Conservation (phyloP, 2,329 filamentous ascomycete species). For the Botrytis fabae region DNA sequence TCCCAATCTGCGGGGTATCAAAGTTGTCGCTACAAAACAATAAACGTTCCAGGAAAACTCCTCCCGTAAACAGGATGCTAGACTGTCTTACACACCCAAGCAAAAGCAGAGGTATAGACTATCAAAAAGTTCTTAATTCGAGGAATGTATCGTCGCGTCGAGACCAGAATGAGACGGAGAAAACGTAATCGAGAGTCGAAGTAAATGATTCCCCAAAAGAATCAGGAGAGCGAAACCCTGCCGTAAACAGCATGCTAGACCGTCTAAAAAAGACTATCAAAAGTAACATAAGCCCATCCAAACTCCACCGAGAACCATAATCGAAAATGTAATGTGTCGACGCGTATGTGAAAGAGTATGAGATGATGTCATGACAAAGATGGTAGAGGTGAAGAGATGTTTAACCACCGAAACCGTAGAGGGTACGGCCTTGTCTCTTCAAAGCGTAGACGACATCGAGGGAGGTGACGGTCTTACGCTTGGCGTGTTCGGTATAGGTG, state of each 20-base stretch:
- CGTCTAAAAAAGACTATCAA: slow-evolving; percentile 42
- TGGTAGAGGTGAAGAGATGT: slow-evolving; percentile 2
- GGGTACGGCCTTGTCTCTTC: slow-evolving; percentile 65
- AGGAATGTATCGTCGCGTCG: slow-evolving; percentile 19
- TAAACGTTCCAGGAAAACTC: slow-evolving; percentile 32
- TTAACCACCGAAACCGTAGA: slow-evolving; percentile 69
- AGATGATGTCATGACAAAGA: slow-evolving; percentile 45
- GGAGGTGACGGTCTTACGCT: slow-evolving; percentile 72
- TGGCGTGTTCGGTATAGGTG: slow-evolving; percentile 63
- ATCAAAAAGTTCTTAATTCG: slow-evolving; percentile 40
- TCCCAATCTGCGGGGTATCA: slow-evolving; percentile 17
- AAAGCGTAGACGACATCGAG: slow-evolving; percentile 66
- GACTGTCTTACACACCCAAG: slow-evolving; percentile 36
- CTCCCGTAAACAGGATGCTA: slow-evolving; percentile 44
- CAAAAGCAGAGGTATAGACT: slow-evolving; percentile 32
- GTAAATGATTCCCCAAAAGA: slow-evolving; percentile 28
- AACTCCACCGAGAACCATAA: slow-evolving; percentile 29
- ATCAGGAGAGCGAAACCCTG: slow-evolving; percentile 38
- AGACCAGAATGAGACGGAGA: slow-evolving; percentile 32
- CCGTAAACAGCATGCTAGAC: slow-evolving; percentile 44
- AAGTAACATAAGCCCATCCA: slow-evolving; percentile 37
- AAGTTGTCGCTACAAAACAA: slow-evolving; percentile 19
- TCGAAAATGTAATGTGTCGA: slow-evolving; percentile 30
- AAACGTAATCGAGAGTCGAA: slow-evolving; percentile 24
- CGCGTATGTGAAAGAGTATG: slow-evolving; percentile 51